Conservation (phyloP, 768 basidiomycete genomes). For the Tulasnella sp. region DNA sequence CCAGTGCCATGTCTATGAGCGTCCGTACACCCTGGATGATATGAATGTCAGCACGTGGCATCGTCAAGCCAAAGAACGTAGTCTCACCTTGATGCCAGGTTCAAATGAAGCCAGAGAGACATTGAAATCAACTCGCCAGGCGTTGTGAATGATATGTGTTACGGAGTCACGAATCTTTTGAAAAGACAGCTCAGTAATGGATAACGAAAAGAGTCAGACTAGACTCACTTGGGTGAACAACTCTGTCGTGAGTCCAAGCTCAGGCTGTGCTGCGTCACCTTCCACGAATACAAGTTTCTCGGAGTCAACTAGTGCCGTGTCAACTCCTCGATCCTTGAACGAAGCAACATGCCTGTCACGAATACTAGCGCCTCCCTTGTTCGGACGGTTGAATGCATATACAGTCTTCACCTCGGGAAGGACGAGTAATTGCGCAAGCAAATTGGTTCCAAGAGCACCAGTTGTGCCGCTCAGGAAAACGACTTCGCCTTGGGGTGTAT, state of each 20-base stretch:
- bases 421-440: slow-evolving; percentile 7
- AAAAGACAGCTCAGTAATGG: not conserved
- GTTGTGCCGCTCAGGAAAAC: slow-evolving; percentile 12
- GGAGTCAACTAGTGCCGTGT: slow-evolving; percentile 1
- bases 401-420: not conserved
- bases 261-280: not conserved
- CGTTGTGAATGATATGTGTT: slow-evolving; percentile 14
- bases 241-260: not conserved
- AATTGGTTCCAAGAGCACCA: slow-evolving; percentile 12
- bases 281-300: slow-evolving; percentile 15
- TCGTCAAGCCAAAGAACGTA: too few relatives aligned
- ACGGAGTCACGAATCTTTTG: slow-evolving; percentile 4
- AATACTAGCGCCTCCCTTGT: not conserved
- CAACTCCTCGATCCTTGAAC: slow-evolving; percentile 5
- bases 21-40: slow-evolving; percentile 12
- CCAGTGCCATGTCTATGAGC: slow-evolving; percentile 16
- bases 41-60: not conserved
- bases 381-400: slow-evolving; percentile 12
- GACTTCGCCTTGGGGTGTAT: slow-evolving; percentile 7
- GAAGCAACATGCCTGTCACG: not conserved
- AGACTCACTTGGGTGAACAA: slow-evolving; percentile 4
- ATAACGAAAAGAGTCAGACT: not conserved
- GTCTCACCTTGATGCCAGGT: not conserved
- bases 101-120: slow-evolving; percentile 11
- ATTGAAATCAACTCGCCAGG: slow-evolving; percentile 20